Percentiles rank a stretch among this genome's conserved stretches.
These are phyloP conservation scores for Cokeromyces recurvatus DNA, from an alignment of 371 early-diverging fungal species.

Conservation along the genomic window DNA sequence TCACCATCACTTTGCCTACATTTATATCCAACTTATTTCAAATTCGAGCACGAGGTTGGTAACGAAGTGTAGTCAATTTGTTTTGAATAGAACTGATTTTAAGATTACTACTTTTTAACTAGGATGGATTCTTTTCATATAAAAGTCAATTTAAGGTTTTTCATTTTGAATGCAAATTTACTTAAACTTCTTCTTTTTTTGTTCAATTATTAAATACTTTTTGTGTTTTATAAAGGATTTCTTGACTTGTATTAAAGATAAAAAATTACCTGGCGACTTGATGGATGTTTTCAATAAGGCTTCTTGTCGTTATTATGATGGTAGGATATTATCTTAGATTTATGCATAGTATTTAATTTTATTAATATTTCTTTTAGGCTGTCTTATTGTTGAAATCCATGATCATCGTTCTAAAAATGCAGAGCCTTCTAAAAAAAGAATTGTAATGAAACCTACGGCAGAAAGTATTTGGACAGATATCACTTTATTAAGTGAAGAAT, in stretches of 20 bases:
- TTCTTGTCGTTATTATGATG: slow-evolving; percentile 57
- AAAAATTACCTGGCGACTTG: slow-evolving; percentile 49
- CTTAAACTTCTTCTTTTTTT: no score
- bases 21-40: slow-evolving; percentile 59
- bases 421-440: slow-evolving; percentile 30
- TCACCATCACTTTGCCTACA: slow-evolving; percentile 54
- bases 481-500: slow-evolving; percentile 51
- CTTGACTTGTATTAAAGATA: slow-evolving; percentile 50
- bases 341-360: not conserved
- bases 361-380: slow-evolving; percentile 42
- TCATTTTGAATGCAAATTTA: no score
- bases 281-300: slow-evolving; percentile 57
- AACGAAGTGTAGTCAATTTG: no score
- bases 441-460: slow-evolving; percentile 52
- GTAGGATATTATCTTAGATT: slow-evolving; percentile 13
- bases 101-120: not conserved
- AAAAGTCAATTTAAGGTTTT: slow-evolving; percentile 62
- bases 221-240: slow-evolving; percentile 47
- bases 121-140: slow-evolving; percentile 63
- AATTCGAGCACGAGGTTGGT: slow-evolving; percentile 60
- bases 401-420: slow-evolving; percentile 38
- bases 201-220: no score
- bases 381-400: slow-evolving; percentile 53
- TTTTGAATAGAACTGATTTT: no score
- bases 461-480: slow-evolving; percentile 62